Base-by-base conservation (phyloP, 768 basidiomycete species). In the Boletus pseudopeckii region DNA sequence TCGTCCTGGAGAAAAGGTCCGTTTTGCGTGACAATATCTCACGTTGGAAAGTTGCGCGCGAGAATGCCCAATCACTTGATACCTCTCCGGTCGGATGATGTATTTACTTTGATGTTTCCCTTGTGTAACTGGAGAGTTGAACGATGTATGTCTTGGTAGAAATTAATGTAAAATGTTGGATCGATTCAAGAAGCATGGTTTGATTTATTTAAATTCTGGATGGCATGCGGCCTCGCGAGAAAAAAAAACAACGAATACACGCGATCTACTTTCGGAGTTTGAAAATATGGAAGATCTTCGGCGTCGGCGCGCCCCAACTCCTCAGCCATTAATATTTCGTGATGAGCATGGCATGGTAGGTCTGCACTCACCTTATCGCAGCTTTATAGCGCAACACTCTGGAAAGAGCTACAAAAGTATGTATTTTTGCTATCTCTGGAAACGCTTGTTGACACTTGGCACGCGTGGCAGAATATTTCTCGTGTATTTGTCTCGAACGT, bases 1-100 rank as follows among this genome's bases (percentile, higher is more conserved):
- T 36, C 86, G 90, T 52, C 92, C 92, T 28, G 91, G 90, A 44
- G 92, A 95, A 72, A 85, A 86, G 67, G 89, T 94, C 48, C 80
- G 80, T n/a, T 89, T 90, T 59, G 84, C 84, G 26, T 85, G 70
- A 59, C 37, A 36, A 36, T 15, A 38, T 47, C 33, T 34, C 20
- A 37, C 3, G 24, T 42, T 39, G 26, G 50, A 37, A 24, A 24
- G 33, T 26, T 47, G 48, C 22, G 30, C 26, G 48, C 45, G 26
- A 50, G 48, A 36, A 45, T 36, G 40, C 24, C n/a, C 45, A 40
- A 20, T 30, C 8, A 22, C 32, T 28, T n/a, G 44, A 45, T n/a
- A n/a, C n/a, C n/a, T n/a, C n/a, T n/a, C n/a, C n/a, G n/a, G n/a
- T n/a, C n/a, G n/a, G 14, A 38, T n/a, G 2, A 36, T 47, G 38